Evolutionary conservation across 331 rosid genomes (phyloP).

Genomic region (Malus hybrid): DNA sequence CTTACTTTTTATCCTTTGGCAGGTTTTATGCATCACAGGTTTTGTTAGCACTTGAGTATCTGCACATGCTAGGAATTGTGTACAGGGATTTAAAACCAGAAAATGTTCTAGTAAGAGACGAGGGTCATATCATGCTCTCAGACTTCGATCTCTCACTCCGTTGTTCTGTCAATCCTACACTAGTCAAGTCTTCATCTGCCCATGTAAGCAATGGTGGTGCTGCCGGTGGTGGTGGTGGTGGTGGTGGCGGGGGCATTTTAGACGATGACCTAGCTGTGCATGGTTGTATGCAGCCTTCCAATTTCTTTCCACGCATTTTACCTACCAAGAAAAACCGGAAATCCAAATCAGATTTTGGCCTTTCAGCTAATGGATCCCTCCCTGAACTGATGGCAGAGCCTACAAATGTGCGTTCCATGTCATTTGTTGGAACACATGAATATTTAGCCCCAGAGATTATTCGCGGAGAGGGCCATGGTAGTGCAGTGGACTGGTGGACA

Average conservation of each 20-base stretch:
- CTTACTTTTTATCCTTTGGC: slow-evolving; percentile 15
- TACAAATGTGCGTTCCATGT: slow-evolving; percentile 75
- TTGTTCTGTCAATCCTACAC: slow-evolving; percentile 69
- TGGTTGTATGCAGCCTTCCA: slow-evolving; percentile 39
- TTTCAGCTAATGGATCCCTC: slow-evolving; percentile 41
- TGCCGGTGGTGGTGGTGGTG: slow-evolving; percentile 15
- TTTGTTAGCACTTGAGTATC: slow-evolving; percentile 77
- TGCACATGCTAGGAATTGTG: slow-evolving; percentile 90
- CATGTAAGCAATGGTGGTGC: slow-evolving; percentile 12
- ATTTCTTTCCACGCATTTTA: slow-evolving; percentile 64
- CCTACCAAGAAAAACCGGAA: slow-evolving; percentile 64
- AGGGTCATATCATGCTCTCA: slow-evolving; percentile 88
- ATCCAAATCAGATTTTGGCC: slow-evolving; percentile 69
- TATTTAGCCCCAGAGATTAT: slow-evolving; percentile 82
- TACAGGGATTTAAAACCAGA: slow-evolving; percentile 86
- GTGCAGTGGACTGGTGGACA: slow-evolving; percentile 97
- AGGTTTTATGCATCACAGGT: slow-evolving; percentile 78
- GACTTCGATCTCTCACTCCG: slow-evolving; percentile 83
- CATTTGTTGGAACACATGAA: slow-evolving; percentile 88
- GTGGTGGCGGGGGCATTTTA: slow-evolving; percentile 17
- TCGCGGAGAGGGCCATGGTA: slow-evolving; percentile 82
- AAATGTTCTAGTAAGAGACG: slow-evolving; percentile 72
- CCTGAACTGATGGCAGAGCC: slow-evolving; percentile 90
- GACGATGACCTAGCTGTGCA: slow-evolving; percentile 40
- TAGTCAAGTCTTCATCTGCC: slow-evolving; percentile 65